Evolutionary conservation across 495 filamentous ascomycete species (phyloP).

Genomic region (Penicillium salamii): DNA sequence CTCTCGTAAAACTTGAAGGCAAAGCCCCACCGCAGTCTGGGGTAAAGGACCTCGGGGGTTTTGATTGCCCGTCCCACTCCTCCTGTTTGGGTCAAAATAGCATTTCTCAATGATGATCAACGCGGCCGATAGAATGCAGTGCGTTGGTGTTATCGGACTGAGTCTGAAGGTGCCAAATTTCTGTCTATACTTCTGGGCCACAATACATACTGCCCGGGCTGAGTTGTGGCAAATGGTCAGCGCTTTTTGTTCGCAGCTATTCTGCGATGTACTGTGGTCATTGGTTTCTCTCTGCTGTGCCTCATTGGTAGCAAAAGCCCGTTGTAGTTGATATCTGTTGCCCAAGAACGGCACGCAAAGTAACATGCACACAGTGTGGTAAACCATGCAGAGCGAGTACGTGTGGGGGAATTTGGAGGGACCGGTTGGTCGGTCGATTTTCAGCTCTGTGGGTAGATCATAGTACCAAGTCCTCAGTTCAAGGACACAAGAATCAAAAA

Average conservation of each 20-base stretch:
- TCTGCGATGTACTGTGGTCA: neutral
- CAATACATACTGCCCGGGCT: slow-evolving; percentile 15
- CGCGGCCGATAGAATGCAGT: slow-evolving; percentile 27
- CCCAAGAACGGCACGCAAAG: slow-evolving; percentile 24
- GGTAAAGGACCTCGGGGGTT: neutral
- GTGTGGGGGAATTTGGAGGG: slow-evolving; percentile 23
- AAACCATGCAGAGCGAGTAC: slow-evolving; percentile 30
- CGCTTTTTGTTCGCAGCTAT: slow-evolving; percentile 4
- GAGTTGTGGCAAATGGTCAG: slow-evolving; percentile 16
- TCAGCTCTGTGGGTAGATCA: slow-evolving; percentile 20
- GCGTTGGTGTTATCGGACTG: slow-evolving; percentile 29
- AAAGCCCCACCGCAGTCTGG: slow-evolving; percentile 15
- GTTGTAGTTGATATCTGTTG: neutral
- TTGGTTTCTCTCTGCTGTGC: neutral
- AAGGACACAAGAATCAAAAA: slow-evolving; percentile 28
- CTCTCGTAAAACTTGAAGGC: slow-evolving; percentile 18
- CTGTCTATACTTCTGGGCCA: slow-evolving; percentile 29
- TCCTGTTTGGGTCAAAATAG: neutral
- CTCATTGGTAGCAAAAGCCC: neutral
- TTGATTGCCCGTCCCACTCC: neutral
- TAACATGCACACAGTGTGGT: slow-evolving; percentile 23
- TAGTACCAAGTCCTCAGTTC: slow-evolving; percentile 30
- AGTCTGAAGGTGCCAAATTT: slow-evolving; percentile 27
- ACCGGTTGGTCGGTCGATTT: slow-evolving; percentile 12
- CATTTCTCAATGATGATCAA: slow-evolving; percentile 24